A percentile compares a stretch with the other conserved stretches of the same genome.
phyloP scores from a whole-genome alignment of 2,329 filamentous ascomycete species.

The Aureobasidium pullulans region DNA sequence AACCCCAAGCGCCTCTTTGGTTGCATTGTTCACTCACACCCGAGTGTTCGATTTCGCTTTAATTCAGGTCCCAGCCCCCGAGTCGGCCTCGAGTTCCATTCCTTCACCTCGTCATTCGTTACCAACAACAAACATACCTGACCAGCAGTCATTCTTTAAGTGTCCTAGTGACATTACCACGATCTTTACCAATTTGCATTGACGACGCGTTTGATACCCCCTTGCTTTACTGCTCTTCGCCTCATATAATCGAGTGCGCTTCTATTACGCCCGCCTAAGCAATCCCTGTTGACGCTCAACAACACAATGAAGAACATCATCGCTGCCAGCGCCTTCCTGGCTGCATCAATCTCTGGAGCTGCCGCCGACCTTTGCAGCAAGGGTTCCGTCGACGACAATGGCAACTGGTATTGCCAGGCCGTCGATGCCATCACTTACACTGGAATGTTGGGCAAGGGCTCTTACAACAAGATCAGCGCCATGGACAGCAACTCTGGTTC shows the following conservation, averaged over 20 bases:
- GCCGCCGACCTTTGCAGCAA: slow-evolving; percentile 22
- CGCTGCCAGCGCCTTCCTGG: slow-evolving; percentile 15
- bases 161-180: slow-evolving; percentile 9
- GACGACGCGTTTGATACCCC: slow-evolving; percentile 13
- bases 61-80: slow-evolving; percentile 8
- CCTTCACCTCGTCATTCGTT: slow-evolving; percentile 14
- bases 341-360: slow-evolving; percentile 15
- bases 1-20: not conserved
- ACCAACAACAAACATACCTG: slow-evolving; percentile 12
- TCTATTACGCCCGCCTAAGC: not conserved
- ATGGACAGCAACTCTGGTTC: slow-evolving; percentile 51
- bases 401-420: slow-evolving; percentile 60
- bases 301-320: slow-evolving; percentile 14
- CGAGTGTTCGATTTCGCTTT: not conserved
- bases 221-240: slow-evolving; percentile 11
- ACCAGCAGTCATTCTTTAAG: slow-evolving; percentile 16
- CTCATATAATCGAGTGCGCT: slow-evolving; percentile 8
- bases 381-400: slow-evolving; percentile 28
- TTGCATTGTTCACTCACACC: slow-evolving; percentile 5
- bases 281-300: not conserved
- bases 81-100: slow-evolving; percentile 6
- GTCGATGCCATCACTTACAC: slow-evolving; percentile 62
- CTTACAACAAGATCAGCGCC: slow-evolving; percentile 55
- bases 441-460: slow-evolving; percentile 38
- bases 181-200: slow-evolving; percentile 12